Conservation (phyloP, 495 filamentous ascomycete genomes). For the Chaetomium fimeti region DNA sequence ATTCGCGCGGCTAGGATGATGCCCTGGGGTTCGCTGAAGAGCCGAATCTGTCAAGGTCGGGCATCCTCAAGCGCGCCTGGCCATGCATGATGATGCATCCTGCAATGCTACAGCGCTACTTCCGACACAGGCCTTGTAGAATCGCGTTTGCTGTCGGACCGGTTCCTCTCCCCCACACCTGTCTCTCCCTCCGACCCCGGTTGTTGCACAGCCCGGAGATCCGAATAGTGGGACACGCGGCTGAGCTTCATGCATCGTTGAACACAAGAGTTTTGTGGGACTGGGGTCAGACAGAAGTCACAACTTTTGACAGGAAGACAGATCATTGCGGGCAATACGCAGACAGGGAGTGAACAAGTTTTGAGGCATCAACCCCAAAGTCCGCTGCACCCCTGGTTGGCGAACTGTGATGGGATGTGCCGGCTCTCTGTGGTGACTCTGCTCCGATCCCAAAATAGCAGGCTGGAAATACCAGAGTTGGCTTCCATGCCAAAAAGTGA, state of each 20-base stretch:
- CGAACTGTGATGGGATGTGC: neutral
- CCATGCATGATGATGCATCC: neutral
- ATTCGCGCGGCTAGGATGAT: neutral
- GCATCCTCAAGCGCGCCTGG: neutral
- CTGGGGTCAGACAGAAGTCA: neutral
- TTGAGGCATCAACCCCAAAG: no score
- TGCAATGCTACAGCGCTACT: slow-evolving; percentile 1
- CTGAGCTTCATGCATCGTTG: neutral
- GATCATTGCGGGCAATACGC: neutral
- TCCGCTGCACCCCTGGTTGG: neutral
- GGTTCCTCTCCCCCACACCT: neutral
- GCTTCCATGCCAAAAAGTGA: neutral
- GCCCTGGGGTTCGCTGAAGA: neutral
- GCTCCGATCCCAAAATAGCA: neutral
- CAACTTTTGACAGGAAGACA: neutral
- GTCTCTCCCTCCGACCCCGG: neutral
- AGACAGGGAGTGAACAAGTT: neutral
- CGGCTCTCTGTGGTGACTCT: neutral
- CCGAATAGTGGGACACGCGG: neutral
- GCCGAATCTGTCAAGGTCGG: neutral
- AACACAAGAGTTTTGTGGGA: neutral
- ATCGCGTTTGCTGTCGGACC: neutral
- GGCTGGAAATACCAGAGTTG: neutral
- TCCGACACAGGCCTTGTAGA: neutral
- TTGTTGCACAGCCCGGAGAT: slow-evolving; percentile 1